phyloP scores from a whole-genome alignment of 495 filamentous ascomycete species.

The Extremus antarcticus region DNA sequence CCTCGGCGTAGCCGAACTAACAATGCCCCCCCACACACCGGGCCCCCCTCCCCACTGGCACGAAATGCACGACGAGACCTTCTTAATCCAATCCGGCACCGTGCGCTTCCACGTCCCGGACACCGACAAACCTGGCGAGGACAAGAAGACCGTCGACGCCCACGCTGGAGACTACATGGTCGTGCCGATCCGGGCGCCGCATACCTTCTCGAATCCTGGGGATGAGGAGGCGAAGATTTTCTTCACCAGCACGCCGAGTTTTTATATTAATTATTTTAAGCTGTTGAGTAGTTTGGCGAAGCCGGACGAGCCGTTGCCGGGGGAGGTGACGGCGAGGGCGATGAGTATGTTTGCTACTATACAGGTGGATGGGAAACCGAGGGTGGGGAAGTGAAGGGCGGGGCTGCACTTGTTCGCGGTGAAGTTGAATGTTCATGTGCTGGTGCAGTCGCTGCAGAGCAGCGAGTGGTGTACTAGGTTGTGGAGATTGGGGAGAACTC shows the following conservation, averaged over 20 bases:
- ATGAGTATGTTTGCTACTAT: constrained; percentile 39
- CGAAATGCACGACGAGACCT: constrained; percentile 47
- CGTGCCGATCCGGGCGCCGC: constrained; percentile 40
- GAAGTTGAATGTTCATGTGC: no score
- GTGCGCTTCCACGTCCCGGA: constrained; percentile 37
- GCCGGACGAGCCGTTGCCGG: constrained; percentile 28
- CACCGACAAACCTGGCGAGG: constrained; percentile 6
- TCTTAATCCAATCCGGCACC: constrained; percentile 41
- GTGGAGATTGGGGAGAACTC: no score
- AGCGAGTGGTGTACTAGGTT: no score
- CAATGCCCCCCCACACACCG: constrained; percentile 35
- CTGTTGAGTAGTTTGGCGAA: constrained; percentile 30
- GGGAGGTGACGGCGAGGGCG: constrained; percentile 31
- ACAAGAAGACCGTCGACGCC: constrained; percentile 33
- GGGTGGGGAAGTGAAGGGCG: background rate
- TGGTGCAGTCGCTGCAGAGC: no score
- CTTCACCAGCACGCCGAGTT: constrained; percentile 44
- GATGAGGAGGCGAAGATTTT: constrained; percentile 44
- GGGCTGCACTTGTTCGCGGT: no score
- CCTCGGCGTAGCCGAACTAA: constrained; percentile 38
- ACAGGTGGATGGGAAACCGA: constrained; percentile 25
- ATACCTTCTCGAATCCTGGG: constrained; percentile 45
- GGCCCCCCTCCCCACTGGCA: constrained; percentile 39
- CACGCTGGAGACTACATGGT: constrained; percentile 41
- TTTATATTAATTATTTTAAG: constrained; percentile 43